phyloP scores from a whole-genome alignment of 306 rosid genomes.

The Cicer yamashitae region DNA sequence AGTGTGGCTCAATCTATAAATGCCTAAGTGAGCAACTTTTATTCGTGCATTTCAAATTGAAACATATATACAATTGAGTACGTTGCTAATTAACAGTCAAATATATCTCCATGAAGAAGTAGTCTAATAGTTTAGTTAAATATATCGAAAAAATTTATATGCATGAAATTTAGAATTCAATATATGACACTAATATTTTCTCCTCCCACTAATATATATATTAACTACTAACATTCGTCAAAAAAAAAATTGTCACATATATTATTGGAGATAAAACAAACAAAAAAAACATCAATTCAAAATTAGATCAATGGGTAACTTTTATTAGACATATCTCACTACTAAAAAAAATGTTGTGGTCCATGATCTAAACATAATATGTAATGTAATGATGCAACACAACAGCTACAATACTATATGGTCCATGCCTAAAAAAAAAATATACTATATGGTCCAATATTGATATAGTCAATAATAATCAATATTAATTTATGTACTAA shows the following conservation, averaged over 20 bases:
- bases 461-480: slow-evolving; percentile 45
- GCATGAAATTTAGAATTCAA: too few relatives aligned
- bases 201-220: too few relatives aligned
- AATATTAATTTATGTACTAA: not conserved
- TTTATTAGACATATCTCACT: slow-evolving; percentile 32
- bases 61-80: not conserved
- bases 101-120: too few relatives aligned
- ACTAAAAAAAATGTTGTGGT: slow-evolving; percentile 40
- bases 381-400: slow-evolving; percentile 44
- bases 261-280: not conserved
- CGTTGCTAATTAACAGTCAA: not conserved
- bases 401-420: slow-evolving; percentile 30
- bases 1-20: too few relatives aligned
- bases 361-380: slow-evolving; percentile 32
- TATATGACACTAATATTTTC: too few relatives aligned
- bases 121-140: too few relatives aligned
- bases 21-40: too few relatives aligned
- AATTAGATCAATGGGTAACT: slow-evolving; percentile 1
- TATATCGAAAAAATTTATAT: too few relatives aligned
- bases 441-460: slow-evolving; percentile 33
- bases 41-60: not conserved
- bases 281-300: slow-evolving; percentile 1
- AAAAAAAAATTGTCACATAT: not conserved
- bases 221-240: too few relatives aligned
- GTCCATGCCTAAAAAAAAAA: slow-evolving; percentile 9